Conservation (phyloP, 139 green algal genomes). For the Zygnema circumcarinatum region DNA sequence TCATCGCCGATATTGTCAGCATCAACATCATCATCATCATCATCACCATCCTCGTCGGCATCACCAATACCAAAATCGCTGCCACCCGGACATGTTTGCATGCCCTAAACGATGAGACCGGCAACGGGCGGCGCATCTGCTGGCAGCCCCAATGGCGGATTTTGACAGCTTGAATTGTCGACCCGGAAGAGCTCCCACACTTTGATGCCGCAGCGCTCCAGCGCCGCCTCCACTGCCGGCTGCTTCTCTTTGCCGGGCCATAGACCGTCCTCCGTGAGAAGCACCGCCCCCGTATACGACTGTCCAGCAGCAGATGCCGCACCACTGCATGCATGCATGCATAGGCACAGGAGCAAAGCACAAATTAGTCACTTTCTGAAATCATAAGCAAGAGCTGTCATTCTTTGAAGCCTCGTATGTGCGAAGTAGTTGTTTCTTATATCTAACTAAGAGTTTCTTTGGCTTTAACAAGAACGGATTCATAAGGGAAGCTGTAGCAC, state of each 20-base stretch:
- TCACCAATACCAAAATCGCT: too few species aligned
- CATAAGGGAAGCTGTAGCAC: too few species aligned
- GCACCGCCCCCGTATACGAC: slow-evolving; percentile 59
- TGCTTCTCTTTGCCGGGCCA: slow-evolving; percentile 48
- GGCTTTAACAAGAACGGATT: too few species aligned
- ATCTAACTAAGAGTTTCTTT: background rate
- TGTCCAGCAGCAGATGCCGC: slow-evolving; percentile 51
- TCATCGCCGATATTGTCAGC: too few species aligned
- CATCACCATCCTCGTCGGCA: too few species aligned
- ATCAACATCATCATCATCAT: too few species aligned
- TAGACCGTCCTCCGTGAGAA: slow-evolving; percentile 48
- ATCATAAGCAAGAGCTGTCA: too few species aligned
- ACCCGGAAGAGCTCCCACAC: slow-evolving; percentile 56
- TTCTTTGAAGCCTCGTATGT: background rate
- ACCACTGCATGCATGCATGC: slow-evolving; percentile 26
- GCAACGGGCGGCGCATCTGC: slow-evolving; percentile 12
- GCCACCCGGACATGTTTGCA: too few species aligned
- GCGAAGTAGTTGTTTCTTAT: background rate
- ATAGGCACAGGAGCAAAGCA: background rate
- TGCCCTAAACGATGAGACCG: too few species aligned
- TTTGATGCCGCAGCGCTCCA: slow-evolving; percentile 59
- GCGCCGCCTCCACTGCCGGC: slow-evolving; percentile 9
- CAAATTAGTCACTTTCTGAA: slow-evolving; percentile 8
- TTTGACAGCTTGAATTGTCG: slow-evolving; percentile 41
- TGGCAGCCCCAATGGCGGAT: slow-evolving; percentile 40